Evolutionary conservation across 805 yeast genomes (phyloP), one percentile per base, ranked within the genome.

Genomic region (Saturnispora dispora): DNA sequence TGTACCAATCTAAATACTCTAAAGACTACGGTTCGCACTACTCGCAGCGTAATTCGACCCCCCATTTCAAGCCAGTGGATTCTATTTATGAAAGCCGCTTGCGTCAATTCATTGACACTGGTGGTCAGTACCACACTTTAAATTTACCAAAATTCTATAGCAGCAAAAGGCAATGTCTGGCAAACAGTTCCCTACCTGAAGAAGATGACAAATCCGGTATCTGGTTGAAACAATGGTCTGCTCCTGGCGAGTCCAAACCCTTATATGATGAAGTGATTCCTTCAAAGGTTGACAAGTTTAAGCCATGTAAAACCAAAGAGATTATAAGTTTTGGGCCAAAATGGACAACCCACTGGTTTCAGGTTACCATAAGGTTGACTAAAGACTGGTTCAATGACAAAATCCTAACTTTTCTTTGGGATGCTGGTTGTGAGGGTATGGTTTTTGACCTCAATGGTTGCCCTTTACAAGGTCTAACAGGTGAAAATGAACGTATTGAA

Each of bases 331-430:
- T 57, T 50, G 97, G 98, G 0, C 99, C 99, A 3, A 85, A 95
- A 13, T 91, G 99, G 99, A 83, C 91, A 53, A 85, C 98, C 1
- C 95, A 88, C 57, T 91, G 99, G 99, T 88, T 93, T 68, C 77
- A 80, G 58, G 69, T 91, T 20, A 68, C 74, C 13, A 67, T 87
- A 52, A 70, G 71, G n/a, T 71, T 91, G 5, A 96, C 96, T 0
- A 57, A 71, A 15, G 64, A 72, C 3, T 83, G 87, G 86, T 57
- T 69, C 9, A 63, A 71, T 22, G 72, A 74, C 15, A 51, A 56
- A 45, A 39, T 35, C 7, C 32, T 57, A 9, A 51, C 54, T 15
- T 52, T 57, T 25, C 22, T 48, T 8, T 90, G 95, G 88, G 95
- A 91, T 63, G 81, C 89, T 46, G 78, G 81, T 49, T 83, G 85